These are phyloP conservation scores for Monsonia emarginata DNA, from an alignment of 441 rosid species.

Conservation along the genomic window DNA sequence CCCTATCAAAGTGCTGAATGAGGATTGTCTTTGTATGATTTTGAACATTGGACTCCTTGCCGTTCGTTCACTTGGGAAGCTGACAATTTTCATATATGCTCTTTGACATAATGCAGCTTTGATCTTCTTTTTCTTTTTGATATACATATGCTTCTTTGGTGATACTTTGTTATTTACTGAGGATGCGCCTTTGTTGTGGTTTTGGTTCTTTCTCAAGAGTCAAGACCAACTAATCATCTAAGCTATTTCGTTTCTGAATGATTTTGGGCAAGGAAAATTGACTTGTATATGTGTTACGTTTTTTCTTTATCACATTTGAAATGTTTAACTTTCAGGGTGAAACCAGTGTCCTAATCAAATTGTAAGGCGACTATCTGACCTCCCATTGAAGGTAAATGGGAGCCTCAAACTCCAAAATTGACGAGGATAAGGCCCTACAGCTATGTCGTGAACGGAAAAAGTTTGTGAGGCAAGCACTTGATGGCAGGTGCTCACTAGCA, in stretches of 20 bases:
- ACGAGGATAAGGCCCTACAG: constrained; percentile 76
- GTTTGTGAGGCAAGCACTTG: constrained; percentile 76
- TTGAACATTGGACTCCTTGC: not conserved
- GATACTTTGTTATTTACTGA: too few species aligned
- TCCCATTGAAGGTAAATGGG: constrained; percentile 39
- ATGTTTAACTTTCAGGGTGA: not conserved
- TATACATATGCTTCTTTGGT: too few species aligned
- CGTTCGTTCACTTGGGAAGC: not conserved
- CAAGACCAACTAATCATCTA: too few species aligned
- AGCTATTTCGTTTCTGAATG: too few species aligned
- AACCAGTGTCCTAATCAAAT: not conserved
- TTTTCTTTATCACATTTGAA: not conserved
- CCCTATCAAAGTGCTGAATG: not conserved
- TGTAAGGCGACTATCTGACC: too few species aligned
- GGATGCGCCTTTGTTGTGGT: too few species aligned
- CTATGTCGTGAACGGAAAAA: constrained; percentile 87
- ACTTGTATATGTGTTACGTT: not conserved
- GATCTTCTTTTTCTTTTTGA: not conserved
- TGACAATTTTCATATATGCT: not conserved
- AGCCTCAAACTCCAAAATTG: constrained; percentile 55
- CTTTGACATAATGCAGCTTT: not conserved
- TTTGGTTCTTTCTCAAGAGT: too few species aligned
- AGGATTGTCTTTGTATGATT: not conserved
- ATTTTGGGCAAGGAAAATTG: not conserved
- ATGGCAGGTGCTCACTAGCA: constrained; percentile 81